A percentile compares a stretch with the other conserved stretches of the same genome.
These are phyloP conservation scores for Apiotrichum brassicae DNA, from an alignment of 1,284 basidiomycete species.

Conservation along the genomic window DNA sequence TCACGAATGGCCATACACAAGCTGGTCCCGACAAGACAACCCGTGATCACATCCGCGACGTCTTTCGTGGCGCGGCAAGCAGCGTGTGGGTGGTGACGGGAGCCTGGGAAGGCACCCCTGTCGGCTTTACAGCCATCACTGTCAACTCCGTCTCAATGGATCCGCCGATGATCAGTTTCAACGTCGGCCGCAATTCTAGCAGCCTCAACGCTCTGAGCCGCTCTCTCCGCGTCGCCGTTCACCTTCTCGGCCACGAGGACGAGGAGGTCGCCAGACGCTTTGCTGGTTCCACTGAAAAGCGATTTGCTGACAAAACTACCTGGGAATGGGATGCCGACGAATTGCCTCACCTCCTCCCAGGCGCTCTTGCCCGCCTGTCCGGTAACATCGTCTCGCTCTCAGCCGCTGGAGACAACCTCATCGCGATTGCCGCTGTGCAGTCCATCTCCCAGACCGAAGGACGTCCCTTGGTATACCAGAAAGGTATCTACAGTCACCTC, in stretches of 20 bases:
- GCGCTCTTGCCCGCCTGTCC: slow-evolving; percentile 6
- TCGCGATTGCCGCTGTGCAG: slow-evolving; percentile 7
- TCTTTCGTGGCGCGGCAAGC: slow-evolving; percentile 11
- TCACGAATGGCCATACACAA: too few relatives aligned
- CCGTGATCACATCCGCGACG: slow-evolving; percentile 5
- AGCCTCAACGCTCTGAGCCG: slow-evolving; percentile 8
- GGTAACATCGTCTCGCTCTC: slow-evolving; percentile 9
- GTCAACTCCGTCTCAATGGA: slow-evolving; percentile 14
- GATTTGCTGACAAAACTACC: slow-evolving; percentile 7
- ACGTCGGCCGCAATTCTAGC: slow-evolving; percentile 8
- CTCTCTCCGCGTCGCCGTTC: slow-evolving; percentile 10
- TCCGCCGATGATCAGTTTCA: slow-evolving; percentile 17
- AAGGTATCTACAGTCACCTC: slow-evolving; percentile 9
- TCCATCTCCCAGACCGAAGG: slow-evolving; percentile 2
- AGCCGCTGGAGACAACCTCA: slow-evolving; percentile 15
- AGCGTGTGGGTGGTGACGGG: slow-evolving; percentile 13
- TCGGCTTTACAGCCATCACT: slow-evolving; percentile 16
- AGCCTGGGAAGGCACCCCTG: slow-evolving; percentile 6
- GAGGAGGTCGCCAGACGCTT: slow-evolving; percentile 8
- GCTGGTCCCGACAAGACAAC: too few relatives aligned
- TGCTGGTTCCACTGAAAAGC: slow-evolving; percentile 1
- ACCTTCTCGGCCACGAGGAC: slow-evolving; percentile 8
- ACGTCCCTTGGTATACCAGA: slow-evolving; percentile 12
- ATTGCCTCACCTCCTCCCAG: slow-evolving; percentile 3
- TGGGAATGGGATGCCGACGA: slow-evolving; percentile 13